Evolutionary conservation across 164 flowering plant genomes (phyloP).

Genomic region (Akebia trifoliata): DNA sequence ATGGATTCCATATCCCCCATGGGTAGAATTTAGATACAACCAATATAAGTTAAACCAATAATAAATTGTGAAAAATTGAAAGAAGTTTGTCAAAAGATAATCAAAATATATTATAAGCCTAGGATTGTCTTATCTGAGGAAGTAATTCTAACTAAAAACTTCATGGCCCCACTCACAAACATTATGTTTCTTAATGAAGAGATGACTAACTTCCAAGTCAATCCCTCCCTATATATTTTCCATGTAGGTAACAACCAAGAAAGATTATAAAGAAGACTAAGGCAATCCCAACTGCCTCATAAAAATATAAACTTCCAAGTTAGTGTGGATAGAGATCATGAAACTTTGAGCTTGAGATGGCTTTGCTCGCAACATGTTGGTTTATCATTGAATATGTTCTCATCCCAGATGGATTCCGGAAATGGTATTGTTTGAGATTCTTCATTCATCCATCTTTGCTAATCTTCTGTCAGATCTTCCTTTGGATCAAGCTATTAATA

Average conservation of each 20-base stretch:
- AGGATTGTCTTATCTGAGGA: not conserved
- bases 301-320: not conserved
- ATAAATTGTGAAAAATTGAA: no score
- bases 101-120: constrained; percentile 12
- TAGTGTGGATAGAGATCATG: not conserved
- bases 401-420: constrained; percentile 39
- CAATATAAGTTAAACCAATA: no score
- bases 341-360: constrained; percentile 23
- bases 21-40: no score
- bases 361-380: constrained; percentile 38
- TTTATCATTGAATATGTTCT: constrained; percentile 30
- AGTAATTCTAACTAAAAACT: constrained; percentile 3
- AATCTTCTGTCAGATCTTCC: constrained; percentile 31
- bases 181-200: not conserved
- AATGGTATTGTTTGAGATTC: constrained; percentile 47
- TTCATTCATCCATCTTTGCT: constrained; percentile 46
- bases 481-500: constrained; percentile 28
- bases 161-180: constrained; percentile 7
- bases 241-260: not conserved
- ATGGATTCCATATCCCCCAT: no score
- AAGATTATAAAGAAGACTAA: not conserved
- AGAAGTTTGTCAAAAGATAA: no score
- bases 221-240: constrained; percentile 1
- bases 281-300: not conserved
- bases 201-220: constrained; percentile 8